These are phyloP conservation scores for Trametes gibbosa DNA, from an alignment of 768 basidiomycete genomes.

Conservation along the genomic window DNA sequence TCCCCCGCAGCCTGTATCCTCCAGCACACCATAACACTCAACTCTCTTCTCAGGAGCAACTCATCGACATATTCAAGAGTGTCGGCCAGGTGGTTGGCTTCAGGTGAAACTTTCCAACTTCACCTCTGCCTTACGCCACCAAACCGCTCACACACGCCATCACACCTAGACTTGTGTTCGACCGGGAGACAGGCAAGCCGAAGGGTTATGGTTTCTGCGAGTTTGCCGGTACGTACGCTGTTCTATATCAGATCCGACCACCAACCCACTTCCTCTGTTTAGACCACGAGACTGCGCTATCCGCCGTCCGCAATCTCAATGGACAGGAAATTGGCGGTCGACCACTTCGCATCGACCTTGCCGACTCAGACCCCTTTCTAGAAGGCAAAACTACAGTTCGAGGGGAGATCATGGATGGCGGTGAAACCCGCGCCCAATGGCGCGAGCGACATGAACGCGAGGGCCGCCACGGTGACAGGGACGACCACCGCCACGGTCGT, in stretches of 20 bases:
- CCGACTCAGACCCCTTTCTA: conserved; percentile 89
- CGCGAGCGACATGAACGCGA: conserved; percentile 44
- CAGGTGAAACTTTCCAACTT: conserved; percentile 46
- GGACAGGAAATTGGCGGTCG: conserved; percentile 91
- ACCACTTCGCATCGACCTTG: conserved; percentile 89
- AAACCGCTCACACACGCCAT: not conserved
- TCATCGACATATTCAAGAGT: conserved; percentile 85
- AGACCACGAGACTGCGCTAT: conserved; percentile 96
- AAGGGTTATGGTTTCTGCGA: conserved; percentile 94
- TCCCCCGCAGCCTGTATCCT: conserved; percentile 2
- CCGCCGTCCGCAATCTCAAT: conserved; percentile 95
- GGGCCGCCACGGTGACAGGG: conserved; percentile 29
- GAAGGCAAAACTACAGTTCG: conserved; percentile 87
- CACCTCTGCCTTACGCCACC: no score
- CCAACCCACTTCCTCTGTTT: not conserved
- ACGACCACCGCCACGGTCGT: conserved; percentile 6
- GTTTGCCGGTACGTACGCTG: conserved; percentile 69
- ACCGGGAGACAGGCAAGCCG: conserved; percentile 91
- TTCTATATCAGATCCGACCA: conserved; percentile 19
- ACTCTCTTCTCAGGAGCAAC: conserved; percentile 53
- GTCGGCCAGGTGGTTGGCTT: conserved; percentile 90
- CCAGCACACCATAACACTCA: conserved; percentile 1
- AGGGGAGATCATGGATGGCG: conserved; percentile 75
- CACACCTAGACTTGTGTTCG: conserved; percentile 70
- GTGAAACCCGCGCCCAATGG: conserved; percentile 56